Conservation (phyloP, 306 rosid species). For the Sicyos edulis region DNA sequence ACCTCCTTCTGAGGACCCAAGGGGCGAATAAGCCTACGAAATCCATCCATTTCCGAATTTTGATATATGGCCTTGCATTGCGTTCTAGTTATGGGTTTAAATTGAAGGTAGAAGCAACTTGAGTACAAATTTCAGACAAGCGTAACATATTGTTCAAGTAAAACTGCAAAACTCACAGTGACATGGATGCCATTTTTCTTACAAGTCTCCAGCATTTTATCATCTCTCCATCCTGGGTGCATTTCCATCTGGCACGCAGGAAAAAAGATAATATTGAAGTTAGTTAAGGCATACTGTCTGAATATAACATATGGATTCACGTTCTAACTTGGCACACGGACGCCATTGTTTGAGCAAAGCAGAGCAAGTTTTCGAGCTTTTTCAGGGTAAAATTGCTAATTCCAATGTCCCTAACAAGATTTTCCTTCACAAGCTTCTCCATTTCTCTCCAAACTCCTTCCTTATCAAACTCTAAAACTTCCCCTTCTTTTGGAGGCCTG, state of each 20-base stretch:
- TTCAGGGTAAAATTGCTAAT: constrained; percentile 41
- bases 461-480: not conserved
- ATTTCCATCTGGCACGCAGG: constrained; percentile 47
- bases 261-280: not conserved
- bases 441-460: constrained; percentile 14
- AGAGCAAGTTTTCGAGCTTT: constrained; percentile 36
- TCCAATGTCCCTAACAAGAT: constrained; percentile 41
- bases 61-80: not conserved
- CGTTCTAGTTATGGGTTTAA: too few species aligned
- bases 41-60: not conserved
- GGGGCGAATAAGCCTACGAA: constrained; percentile 6
- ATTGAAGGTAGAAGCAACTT: not conserved
- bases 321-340: not conserved
- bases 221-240: constrained; percentile 45
- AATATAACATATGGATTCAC: constrained; percentile 3
- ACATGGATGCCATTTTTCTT: constrained; percentile 45
- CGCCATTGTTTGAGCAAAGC: constrained; percentile 36
- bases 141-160: not conserved
- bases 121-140: not conserved
- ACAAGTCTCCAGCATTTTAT: constrained; percentile 43
- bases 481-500: constrained; percentile 13
- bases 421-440: constrained; percentile 12
- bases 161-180: constrained; percentile 31
- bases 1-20: not conserved
- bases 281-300: not conserved